Evolutionary conservation across 768 basidiomycete species (phyloP), one percentile per base, ranked within the genome.

Genomic region (button mushroom (Agaricus bisporus)): DNA sequence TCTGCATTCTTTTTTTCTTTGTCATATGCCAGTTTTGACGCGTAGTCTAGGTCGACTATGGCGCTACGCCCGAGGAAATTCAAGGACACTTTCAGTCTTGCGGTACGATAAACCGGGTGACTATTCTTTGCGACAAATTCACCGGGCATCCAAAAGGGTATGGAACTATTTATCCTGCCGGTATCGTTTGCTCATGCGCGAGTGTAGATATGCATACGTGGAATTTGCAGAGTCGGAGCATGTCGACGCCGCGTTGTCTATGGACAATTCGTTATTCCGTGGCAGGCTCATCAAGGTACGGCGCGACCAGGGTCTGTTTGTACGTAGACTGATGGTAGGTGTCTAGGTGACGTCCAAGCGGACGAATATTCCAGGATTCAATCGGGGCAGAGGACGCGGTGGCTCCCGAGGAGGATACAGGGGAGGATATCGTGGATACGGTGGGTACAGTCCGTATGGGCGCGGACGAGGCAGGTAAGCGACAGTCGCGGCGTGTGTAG

Each of bases 131-230:
- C 70, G 97, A 99, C 80, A 98, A 98, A 74, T 98, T 95, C 70
- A 98, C 95, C 20, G 97, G 97, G 45, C 95, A 98, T 73, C 95
- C 97, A 44, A 98, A 98, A 82, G 97, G 97, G 94, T 94, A 59
- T 48, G 65, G 59, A 3, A 7, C 4, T 32, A 7, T 11, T 7
- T 28, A 12, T 12, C 39, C 25, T 46, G 28, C 15, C 44, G 44
- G 3, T 22, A 4, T 4, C 7, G 14, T 43, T 26, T 26, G 8
- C 42, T 51, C 32, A 45, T 42, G 39, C 25, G 3, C 45, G 12
- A 29, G 15, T 14, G 2, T 61, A 98, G 95, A 48, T 99, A 89
- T 73, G 95, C 95, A 49, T 99, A 99, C 73, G 95, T 99, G 41
- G 97, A 99, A 69, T 99, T 99, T 68, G 85, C 97, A 62, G 94